Conservation (phyloP, 2,329 filamentous ascomycete genomes). For the Ophiosphaerella herpotricha region DNA sequence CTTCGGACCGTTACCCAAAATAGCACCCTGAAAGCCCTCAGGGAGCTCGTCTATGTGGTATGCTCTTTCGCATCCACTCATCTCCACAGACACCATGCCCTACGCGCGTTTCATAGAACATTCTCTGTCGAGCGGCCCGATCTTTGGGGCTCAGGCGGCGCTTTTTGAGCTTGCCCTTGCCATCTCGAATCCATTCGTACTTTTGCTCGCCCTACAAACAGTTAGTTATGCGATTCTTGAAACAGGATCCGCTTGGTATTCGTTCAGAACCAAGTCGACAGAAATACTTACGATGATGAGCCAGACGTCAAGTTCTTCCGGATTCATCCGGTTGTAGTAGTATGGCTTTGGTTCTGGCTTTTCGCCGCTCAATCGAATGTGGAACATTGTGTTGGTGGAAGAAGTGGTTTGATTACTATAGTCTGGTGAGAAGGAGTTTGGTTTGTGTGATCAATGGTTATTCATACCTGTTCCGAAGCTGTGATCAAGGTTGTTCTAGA, state of each 20-base stretch:
- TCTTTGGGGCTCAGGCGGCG: constrained; percentile 15
- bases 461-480: no score
- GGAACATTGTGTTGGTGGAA: constrained; percentile 11
- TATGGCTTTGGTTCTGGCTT: constrained; percentile 21
- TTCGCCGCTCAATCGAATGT: constrained; percentile 19
- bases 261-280: neutral
- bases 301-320: constrained; percentile 22
- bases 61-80: constrained; percentile 28
- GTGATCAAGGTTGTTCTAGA: no score
- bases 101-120: constrained; percentile 24
- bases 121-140: constrained; percentile 15
- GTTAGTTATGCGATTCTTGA: constrained; percentile 1
- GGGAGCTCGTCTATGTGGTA: constrained; percentile 14
- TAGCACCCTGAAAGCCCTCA: neutral
- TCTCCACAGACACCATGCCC: constrained; percentile 26
- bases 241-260: neutral
- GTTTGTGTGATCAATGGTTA: no score
- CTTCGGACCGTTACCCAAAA: neutral
- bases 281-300: constrained; percentile 19
- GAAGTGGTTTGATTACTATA: neutral
- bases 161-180: constrained; percentile 19
- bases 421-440: no score
- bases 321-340: constrained; percentile 28
- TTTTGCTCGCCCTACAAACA: constrained; percentile 20
- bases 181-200: constrained; percentile 12